Evolutionary conservation across 2,329 filamentous ascomycete genomes (phyloP).

Genomic region (Lasiodiplodia sp.): DNA sequence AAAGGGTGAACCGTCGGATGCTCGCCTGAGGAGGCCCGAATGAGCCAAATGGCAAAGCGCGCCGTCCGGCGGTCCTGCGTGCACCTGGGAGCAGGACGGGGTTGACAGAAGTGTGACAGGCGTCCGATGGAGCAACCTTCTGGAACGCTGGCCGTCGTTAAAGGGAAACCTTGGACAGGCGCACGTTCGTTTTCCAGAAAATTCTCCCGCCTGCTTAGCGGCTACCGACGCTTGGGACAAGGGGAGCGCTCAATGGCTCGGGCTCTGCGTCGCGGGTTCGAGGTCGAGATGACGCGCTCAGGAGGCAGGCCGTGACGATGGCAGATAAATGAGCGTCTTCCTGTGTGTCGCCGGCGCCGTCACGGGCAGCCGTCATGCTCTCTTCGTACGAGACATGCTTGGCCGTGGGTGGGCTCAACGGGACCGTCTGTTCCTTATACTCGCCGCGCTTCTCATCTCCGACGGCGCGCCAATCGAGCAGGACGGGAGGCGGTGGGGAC

Average conservation of each 20-base stretch:
- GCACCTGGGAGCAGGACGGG: background rate
- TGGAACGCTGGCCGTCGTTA: slow-evolving; percentile 28
- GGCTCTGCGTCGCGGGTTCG: slow-evolving; percentile 11
- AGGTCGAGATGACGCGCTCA: slow-evolving; percentile 16
- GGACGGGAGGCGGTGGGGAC: slow-evolving; percentile 17
- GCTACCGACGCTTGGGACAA: slow-evolving; percentile 26
- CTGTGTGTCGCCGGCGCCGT: background rate
- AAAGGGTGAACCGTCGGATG: background rate
- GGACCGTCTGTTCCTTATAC: slow-evolving; percentile 22
- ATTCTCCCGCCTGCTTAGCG: slow-evolving; percentile 28
- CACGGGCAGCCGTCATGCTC: background rate
- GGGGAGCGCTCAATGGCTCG: slow-evolving; percentile 13
- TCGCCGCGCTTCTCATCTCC: slow-evolving; percentile 20
- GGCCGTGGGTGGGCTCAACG: slow-evolving; percentile 4
- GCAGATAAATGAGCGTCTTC: background rate
- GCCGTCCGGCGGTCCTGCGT: slow-evolving; percentile 8
- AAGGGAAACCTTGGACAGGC: slow-evolving; percentile 24
- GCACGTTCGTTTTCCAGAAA: slow-evolving; percentile 31
- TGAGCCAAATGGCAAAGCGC: background rate
- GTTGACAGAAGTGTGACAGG: slow-evolving; percentile 21
- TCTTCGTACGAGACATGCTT: slow-evolving; percentile 23
- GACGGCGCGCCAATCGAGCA: slow-evolving; percentile 18
- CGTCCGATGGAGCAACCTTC: slow-evolving; percentile 24
- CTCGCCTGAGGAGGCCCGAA: slow-evolving; percentile 9
- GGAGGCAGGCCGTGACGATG: slow-evolving; percentile 22